Evolutionary conservation across 2,329 filamentous ascomycete genomes (phyloP), one percentile per base, ranked within the genome.

Genomic region (Samsoniella hepiali): DNA sequence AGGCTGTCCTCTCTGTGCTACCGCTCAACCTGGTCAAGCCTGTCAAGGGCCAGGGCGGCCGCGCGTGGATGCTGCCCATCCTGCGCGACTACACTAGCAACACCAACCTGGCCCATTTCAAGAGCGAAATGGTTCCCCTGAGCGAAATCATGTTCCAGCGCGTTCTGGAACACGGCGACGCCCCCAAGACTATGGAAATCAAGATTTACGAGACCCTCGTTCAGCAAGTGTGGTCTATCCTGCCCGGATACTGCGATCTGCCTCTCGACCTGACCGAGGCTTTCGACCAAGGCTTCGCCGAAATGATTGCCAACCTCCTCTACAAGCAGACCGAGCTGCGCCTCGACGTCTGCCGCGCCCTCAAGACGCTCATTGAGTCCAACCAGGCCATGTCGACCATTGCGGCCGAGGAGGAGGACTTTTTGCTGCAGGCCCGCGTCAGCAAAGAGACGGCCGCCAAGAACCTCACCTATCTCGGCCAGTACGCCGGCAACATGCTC

Each of bases 131-230:
- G 75, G 87, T 97, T 6, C 93, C 95, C 17, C 80, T 99, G 31
- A 98, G 94, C 73, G 91, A 97, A 74, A 79, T 85, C 57, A 91
- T 99, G 82, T 97, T 94, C 75, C 91, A 98, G 74, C 88, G 86
- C 68, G 91, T 98, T 5, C 80, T 97, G 54, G 89, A 96, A 66
- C 90, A 96, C 70, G 91, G 90, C 15, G 80, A 85, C 29, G 87
- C 86, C 15, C 91, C 94, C 72, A 97, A 97, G 82, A 95, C 92
- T 0, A 93, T 97, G 84, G 93, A 98, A 74, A 85, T 95, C 72
- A 99, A 99, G 81, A 96, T 99, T 64, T 99, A 95, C 73, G 94
- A 99, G 78, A 98, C 95, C 0, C 81, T 99, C 5, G 91, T 99
- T 9, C 90, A 96, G 69, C 95, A 99, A 73, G 93, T 94, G 49